Percentiles rank a stretch among this genome's conserved stretches.
phyloP scores from a whole-genome alignment of 768 basidiomycete species.

The Lyophyllum shimeji region DNA sequence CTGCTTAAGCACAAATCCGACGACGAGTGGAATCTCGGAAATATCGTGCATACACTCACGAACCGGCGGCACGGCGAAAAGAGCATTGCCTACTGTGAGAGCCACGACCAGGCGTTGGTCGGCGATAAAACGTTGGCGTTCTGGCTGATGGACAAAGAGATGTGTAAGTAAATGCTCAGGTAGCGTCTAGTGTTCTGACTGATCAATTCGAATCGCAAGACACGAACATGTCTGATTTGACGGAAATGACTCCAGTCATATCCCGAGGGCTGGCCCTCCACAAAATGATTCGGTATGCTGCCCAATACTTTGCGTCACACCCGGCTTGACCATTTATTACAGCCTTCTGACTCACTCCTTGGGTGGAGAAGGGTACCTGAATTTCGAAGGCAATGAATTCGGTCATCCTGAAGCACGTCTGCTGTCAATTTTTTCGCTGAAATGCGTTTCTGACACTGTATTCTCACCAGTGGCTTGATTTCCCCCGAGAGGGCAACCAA shows the following conservation, averaged over 20 bases:
- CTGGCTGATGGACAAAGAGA: slow-evolving; percentile 99
- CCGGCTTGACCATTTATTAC: slow-evolving; percentile 2
- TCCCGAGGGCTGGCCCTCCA: slow-evolving; percentile 90
- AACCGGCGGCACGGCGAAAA: slow-evolving; percentile 90
- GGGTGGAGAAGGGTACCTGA: slow-evolving; percentile 96
- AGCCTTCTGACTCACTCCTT: slow-evolving; percentile 90
- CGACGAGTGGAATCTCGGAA: slow-evolving; percentile 83
- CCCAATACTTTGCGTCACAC: neutral
- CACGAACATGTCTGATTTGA: slow-evolving; percentile 90
- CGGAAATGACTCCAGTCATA: slow-evolving; percentile 80
- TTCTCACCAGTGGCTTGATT: slow-evolving; percentile 88
- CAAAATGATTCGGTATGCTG: slow-evolving; percentile 88
- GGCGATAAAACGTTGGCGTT: slow-evolving; percentile 99
- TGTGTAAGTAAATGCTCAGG: slow-evolving; percentile 68
- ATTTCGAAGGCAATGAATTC: slow-evolving; percentile 98
- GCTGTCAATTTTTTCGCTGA: neutral
- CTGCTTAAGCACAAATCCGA: slow-evolving; percentile 90
- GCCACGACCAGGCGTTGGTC: slow-evolving; percentile 96
- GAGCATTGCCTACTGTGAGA: slow-evolving; percentile 92
- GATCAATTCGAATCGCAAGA: slow-evolving; percentile 42
- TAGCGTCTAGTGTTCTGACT: neutral
- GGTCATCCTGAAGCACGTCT: slow-evolving; percentile 90
- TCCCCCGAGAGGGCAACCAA: slow-evolving; percentile 93
- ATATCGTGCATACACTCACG: slow-evolving; percentile 86
- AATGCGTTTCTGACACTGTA: slow-evolving; percentile 5